Percentiles rank a stretch among this genome's conserved stretches.
Conservation (phyloP, 805 yeast species). For the Jamesozyma gamospora region DNA sequence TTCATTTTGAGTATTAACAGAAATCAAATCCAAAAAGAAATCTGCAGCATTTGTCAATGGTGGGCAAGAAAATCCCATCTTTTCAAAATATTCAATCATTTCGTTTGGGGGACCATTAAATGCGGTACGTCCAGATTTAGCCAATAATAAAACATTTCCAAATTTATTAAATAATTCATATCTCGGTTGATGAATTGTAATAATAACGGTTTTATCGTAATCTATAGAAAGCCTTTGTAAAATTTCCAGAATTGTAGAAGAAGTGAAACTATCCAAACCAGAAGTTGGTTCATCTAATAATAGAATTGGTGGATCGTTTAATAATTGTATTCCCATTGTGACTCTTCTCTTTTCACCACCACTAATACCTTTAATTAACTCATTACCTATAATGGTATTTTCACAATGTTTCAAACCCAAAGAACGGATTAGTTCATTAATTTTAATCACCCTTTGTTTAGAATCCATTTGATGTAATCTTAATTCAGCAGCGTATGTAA, state of each 20-base stretch:
- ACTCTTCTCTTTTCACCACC: constrained; percentile 88
- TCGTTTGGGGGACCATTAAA: constrained; percentile 48
- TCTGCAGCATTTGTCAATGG: constrained; percentile 62
- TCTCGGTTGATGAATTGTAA: constrained; percentile 81
- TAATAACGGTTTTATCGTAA: constrained; percentile 56
- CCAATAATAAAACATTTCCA: constrained; percentile 62
- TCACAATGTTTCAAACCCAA: constrained; percentile 72
- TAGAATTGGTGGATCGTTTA: constrained; percentile 61
- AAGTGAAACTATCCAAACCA: constrained; percentile 75
- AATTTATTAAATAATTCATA: constrained; percentile 52
- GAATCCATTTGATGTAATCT: constrained; percentile 41
- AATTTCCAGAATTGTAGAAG: constrained; percentile 54
- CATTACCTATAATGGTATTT: constrained; percentile 58
- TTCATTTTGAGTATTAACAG: constrained; percentile 41
- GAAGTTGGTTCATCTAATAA: constrained; percentile 85
- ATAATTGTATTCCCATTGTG: constrained; percentile 68
- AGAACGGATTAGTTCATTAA: constrained; percentile 50
- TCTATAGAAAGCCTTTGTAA: constrained; percentile 43
- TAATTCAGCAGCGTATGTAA: constrained; percentile 59
- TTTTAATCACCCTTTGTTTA: constrained; percentile 38
- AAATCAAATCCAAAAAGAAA: constrained; percentile 57
- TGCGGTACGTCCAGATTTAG: constrained; percentile 62
- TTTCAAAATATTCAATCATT: constrained; percentile 39
- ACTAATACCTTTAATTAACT: constrained; percentile 56
- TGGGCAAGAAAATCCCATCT: constrained; percentile 49